Percentiles rank a stretch among this genome's conserved stretches.
These are phyloP conservation scores for Vickermania spadyakhi DNA, from an alignment of 208 protist genomes.

Conservation along the genomic window DNA sequence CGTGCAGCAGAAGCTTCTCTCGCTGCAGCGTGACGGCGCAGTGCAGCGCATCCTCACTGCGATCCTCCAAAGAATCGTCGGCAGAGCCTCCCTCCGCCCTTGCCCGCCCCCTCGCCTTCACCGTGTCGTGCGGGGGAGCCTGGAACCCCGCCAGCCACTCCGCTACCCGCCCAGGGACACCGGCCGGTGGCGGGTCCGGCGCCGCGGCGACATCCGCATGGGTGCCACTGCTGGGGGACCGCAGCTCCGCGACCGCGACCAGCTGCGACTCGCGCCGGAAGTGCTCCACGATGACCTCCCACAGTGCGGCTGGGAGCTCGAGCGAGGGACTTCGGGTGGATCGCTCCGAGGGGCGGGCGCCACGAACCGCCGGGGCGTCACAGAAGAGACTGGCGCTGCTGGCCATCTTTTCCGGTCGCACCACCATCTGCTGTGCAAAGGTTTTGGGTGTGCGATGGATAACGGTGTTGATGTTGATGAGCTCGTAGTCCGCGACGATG, in stretches of 20 bases:
- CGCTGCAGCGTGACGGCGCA: constrained; percentile 49
- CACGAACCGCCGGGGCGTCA: not conserved
- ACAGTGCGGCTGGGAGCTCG: not conserved
- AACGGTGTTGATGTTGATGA: constrained; percentile 82
- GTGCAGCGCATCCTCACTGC: constrained; percentile 36
- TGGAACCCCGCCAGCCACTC: not conserved
- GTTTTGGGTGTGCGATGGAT: constrained; percentile 61
- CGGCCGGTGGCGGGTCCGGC: not conserved
- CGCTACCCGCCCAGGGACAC: not conserved
- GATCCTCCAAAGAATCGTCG: not conserved
- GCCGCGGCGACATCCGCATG: not conserved
- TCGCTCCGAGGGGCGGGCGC: not conserved
- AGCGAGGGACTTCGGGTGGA: not conserved
- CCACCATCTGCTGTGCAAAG: constrained; percentile 69
- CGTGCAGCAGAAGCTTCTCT: constrained; percentile 52
- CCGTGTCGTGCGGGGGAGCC: not conserved
- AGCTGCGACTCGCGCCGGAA: not conserved
- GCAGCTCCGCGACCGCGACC: not conserved
- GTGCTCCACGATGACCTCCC: not conserved
- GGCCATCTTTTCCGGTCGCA: constrained; percentile 65
- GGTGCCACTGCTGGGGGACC: not conserved
- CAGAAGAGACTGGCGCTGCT: not conserved
- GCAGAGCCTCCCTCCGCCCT: not conserved
- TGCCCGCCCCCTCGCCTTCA: not conserved
- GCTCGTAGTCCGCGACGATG: constrained; percentile 73